Percentiles rank a stretch among this genome's conserved stretches.
Evolutionary conservation across 768 basidiomycete species (phyloP).

Genomic region (Lentinula edodes): DNA sequence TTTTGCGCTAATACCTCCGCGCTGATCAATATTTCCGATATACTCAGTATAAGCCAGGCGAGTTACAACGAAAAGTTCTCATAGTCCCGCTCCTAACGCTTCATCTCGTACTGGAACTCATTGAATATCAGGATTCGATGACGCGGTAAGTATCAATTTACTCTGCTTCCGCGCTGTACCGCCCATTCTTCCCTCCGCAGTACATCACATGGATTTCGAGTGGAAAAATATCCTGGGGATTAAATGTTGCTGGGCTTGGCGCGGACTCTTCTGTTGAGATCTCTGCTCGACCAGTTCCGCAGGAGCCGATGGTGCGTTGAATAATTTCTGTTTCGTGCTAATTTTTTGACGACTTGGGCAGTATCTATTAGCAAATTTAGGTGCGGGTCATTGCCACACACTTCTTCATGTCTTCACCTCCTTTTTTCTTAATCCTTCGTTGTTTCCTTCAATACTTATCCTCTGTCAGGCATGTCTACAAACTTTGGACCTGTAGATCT

Average conservation of each 20-base stretch:
- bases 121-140: slow-evolving; percentile 23
- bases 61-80: slow-evolving; percentile 6
- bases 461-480: slow-evolving; percentile 25
- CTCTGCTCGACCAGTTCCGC: slow-evolving; percentile 50
- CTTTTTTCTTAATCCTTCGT: too few relatives aligned
- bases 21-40: neutral
- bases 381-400: slow-evolving; percentile 14
- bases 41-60: slow-evolving; percentile 37
- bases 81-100: neutral
- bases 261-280: slow-evolving; percentile 50
- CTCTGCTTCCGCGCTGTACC: neutral
- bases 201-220: slow-evolving; percentile 73
- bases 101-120: neutral
- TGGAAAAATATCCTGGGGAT: slow-evolving; percentile 50
- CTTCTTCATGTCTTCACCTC: too few relatives aligned
- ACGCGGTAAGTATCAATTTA: slow-evolving; percentile 22
- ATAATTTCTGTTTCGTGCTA: neutral
- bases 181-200: slow-evolving; percentile 1
- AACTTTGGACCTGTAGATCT: slow-evolving; percentile 53
- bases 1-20: neutral
- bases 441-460: too few relatives aligned
- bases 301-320: slow-evolving; percentile 62
- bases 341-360: slow-evolving; percentile 15
- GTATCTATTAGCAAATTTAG: slow-evolving; percentile 70
- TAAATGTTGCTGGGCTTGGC: slow-evolving; percentile 42